Evolutionary conservation across 2,329 filamentous ascomycete genomes (phyloP), one percentile per base, ranked within the genome.

Genomic region (Alternaria viburni): DNA sequence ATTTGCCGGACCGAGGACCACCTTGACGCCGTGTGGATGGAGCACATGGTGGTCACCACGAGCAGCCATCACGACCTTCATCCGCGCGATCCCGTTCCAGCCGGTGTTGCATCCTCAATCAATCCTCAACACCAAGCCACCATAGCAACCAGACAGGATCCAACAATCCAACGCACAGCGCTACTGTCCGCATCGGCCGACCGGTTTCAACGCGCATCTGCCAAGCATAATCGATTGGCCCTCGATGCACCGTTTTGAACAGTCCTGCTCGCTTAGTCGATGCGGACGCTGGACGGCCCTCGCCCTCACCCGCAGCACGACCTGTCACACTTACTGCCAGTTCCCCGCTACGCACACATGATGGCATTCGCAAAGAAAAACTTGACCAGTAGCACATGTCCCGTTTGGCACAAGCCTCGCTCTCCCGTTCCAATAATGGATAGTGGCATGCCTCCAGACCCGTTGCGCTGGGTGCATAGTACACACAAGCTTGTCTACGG

Each of bases 221-320:
- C 75, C 75, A 77, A 78, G 76, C 52, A 43, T n/a, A 28, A 57
- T 68, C 67, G 62, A 76, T 76, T 77, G 77, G 77, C 67, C 58
- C 28, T 6, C 51, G 52, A 30, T 5, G 54, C 58, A 54, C 69
- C 62, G 68, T 71, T 65, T 68, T 62, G 63, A 41, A 63, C 59
- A 56, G 64, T 71, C 57, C 64, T 67, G 63, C 65, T 75, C 73
- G 74, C 75, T 76, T 76, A 77, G 65, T 67, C 62, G 67, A 66
- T 71, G 66, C 71, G 70, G 69, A 67, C 65, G 57, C 68, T 70
- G 67, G 63, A 72, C 72, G 73, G 73, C 69, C 70, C 72, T 75
- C 71, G 69, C 74, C 68, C 68, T 65, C 67, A 64, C 66, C 67
- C 74, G 71, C 69, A 71, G 72, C 73, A 74, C 57, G 64, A 71